Evolutionary conservation across 1,284 basidiomycete genomes (phyloP).

Genomic region (Xerocomus amazonicus): DNA sequence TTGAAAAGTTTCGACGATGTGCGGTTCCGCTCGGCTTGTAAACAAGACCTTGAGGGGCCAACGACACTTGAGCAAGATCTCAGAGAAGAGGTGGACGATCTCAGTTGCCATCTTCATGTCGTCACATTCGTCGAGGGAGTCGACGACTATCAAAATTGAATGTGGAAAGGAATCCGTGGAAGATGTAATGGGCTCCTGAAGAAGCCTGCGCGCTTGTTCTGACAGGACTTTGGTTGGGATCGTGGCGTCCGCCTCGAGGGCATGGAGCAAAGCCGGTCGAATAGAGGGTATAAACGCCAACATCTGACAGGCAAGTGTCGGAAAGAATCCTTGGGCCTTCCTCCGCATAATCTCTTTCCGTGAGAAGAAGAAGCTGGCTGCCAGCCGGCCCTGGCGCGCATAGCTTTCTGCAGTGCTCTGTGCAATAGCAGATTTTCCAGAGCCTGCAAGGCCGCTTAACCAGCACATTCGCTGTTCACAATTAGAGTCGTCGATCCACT

Average conservation of each 20-base stretch:
- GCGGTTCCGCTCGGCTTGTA: constrained; percentile 19
- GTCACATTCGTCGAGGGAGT: constrained; percentile 25
- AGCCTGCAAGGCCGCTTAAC: constrained; percentile 23
- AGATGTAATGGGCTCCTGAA: constrained; percentile 14
- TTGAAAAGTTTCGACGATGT: constrained; percentile 17
- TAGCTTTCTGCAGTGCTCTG: constrained; percentile 22
- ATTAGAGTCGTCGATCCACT: constrained; percentile 11
- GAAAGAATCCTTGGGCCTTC: constrained; percentile 17
- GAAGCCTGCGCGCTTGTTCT: constrained; percentile 18
- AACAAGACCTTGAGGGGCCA: constrained; percentile 19
- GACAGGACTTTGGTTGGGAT: constrained; percentile 19
- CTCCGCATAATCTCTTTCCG: constrained; percentile 19
- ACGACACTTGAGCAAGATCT: constrained; percentile 5
- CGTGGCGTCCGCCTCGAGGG: constrained; percentile 13
- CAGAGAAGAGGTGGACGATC: constrained; percentile 13
- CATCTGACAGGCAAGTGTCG: constrained; percentile 19
- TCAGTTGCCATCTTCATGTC: constrained; percentile 14
- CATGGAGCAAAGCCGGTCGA: constrained; percentile 5
- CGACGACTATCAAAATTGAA: constrained; percentile 20
- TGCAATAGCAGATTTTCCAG: constrained; percentile 23
- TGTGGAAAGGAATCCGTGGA: constrained; percentile 3
- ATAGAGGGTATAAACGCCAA: constrained; percentile 15
- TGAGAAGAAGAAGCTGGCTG: constrained; percentile 27
- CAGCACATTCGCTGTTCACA: constrained; percentile 15
- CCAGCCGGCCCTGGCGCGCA: constrained; percentile 13